These are phyloP conservation scores for Chlorophyllum brunneum DNA, from an alignment of 768 basidiomycete species.

Conservation along the genomic window DNA sequence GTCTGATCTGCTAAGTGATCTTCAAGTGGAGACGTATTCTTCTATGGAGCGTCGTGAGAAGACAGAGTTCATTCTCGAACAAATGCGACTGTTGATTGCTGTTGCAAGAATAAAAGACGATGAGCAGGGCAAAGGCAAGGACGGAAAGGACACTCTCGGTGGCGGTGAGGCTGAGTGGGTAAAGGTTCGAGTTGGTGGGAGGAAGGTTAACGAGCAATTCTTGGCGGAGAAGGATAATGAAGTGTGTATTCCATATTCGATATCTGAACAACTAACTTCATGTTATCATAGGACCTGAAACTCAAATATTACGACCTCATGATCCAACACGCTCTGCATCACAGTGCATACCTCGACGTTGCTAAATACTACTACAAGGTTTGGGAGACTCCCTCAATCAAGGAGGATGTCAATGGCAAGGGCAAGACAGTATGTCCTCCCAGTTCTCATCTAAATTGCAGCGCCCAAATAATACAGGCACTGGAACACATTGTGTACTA, in stretches of 20 bases:
- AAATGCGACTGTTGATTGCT: conserved; percentile 86
- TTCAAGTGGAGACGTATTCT: conserved; percentile 98
- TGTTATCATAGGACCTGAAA: conserved; percentile 73
- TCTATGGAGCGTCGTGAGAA: conserved; percentile 98
- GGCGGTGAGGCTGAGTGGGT: conserved; percentile 91
- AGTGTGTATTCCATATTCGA: conserved; percentile 36
- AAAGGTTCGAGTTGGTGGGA: conserved; percentile 84
- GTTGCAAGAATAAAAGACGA: conserved; percentile 75
- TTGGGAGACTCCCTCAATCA: conserved; percentile 95
- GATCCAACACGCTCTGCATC: conserved; percentile 90
- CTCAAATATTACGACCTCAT: conserved; percentile 95
- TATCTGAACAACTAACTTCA: conserved; percentile 2
- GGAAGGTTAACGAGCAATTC: conserved; percentile 93
- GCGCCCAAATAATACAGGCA: conserved; percentile 46
- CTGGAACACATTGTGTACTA: conserved; percentile 95
- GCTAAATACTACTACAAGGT: conserved; percentile 95
- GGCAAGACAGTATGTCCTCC: conserved; percentile 54
- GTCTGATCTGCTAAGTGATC: conserved; percentile 87
- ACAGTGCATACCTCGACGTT: conserved; percentile 84
- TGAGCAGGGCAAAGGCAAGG: conserved; percentile 52
- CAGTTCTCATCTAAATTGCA: conserved; percentile 5
- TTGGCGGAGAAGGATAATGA: conserved; percentile 86
- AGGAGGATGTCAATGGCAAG: conserved; percentile 71
- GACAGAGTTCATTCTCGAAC: conserved; percentile 96
- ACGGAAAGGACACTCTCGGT: conserved; percentile 56